Evolutionary conservation across 805 yeast genomes (phyloP).

Genomic region (Starmerella scarabaei): DNA sequence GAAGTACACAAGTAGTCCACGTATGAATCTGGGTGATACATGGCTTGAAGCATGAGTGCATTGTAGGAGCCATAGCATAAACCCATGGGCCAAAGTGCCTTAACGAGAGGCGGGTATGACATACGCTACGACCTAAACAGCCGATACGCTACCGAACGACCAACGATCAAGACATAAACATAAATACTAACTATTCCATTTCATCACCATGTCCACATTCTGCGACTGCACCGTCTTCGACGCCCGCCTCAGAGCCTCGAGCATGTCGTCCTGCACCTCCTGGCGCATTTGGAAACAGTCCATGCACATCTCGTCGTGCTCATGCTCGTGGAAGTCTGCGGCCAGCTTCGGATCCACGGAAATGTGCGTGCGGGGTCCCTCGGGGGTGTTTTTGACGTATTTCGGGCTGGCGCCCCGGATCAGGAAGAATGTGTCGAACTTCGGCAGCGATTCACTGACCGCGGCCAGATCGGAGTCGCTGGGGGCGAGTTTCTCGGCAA

Average conservation of each 20-base stretch:
- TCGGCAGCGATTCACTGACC: not conserved
- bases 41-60: no score
- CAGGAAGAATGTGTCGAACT: not conserved
- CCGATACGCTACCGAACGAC: no score
- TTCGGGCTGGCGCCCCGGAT: not conserved
- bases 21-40: no score
- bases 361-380: not conserved
- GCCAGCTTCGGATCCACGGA: not conserved
- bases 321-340: not conserved
- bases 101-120: no score
- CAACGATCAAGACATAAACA: no score
- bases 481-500: no score
- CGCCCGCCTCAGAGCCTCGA: not conserved
- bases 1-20: no score
- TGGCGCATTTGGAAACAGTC: not conserved
- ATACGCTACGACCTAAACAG: no score
- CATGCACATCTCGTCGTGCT: not conserved
- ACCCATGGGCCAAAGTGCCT: no score
- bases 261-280: constrained; percentile 4
- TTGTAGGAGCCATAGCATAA: no score
- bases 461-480: not conserved
- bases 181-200: no score
- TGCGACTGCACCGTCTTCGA: not conserved
- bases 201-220: not conserved
- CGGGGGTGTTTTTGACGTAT: not conserved